Percentiles rank a stretch among this genome's conserved stretches.
Conservation (phyloP, 805 yeast species). For the Candida awuae region DNA sequence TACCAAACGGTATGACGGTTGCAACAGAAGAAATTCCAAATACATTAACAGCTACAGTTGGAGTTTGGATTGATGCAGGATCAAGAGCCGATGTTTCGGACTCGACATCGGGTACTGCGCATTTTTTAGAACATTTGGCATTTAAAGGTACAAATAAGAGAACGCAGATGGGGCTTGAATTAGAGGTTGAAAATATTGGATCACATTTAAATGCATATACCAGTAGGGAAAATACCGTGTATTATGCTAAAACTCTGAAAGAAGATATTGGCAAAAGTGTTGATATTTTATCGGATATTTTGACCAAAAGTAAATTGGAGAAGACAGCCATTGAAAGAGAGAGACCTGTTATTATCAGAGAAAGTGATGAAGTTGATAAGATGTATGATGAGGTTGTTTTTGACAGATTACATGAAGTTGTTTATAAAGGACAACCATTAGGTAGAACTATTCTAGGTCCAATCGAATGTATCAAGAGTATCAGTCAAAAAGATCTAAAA, state of each 20-base stretch:
- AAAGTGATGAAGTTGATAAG: conserved; percentile 95
- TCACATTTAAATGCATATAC: conserved; percentile 98
- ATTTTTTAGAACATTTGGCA: conserved; percentile 91
- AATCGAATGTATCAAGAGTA: conserved; percentile 73
- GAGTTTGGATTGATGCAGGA: conserved; percentile 98
- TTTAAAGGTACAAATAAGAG: conserved; percentile 88
- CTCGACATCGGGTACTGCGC: conserved; percentile 89
- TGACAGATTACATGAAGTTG: conserved; percentile 91
- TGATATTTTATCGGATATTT: conserved; percentile 80
- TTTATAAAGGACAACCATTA: conserved; percentile 82
- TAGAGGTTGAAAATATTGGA: conserved; percentile 93
- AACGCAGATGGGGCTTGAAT: conserved; percentile 73
- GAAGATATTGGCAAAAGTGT: conserved; percentile 78
- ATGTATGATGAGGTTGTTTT: conserved; percentile 98
- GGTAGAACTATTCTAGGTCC: conserved; percentile 98
- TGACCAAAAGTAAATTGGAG: conserved; percentile 79
- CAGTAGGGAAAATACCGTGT: conserved; percentile 94
- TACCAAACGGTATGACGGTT: conserved; percentile 89
- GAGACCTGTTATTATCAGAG: conserved; percentile 92
- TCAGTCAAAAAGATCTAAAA: conserved; percentile 66
- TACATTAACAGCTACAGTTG: conserved; percentile 91
- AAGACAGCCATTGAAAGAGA: conserved; percentile 86
- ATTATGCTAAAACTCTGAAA: conserved; percentile 81
- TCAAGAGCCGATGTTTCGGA: conserved; percentile 86
- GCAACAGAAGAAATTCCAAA: conserved; percentile 86